Evolutionary conservation across 2,329 filamentous ascomycete species (phyloP), one percentile per base, ranked within the genome.

Genomic region (Verticillium klebahnii): DNA sequence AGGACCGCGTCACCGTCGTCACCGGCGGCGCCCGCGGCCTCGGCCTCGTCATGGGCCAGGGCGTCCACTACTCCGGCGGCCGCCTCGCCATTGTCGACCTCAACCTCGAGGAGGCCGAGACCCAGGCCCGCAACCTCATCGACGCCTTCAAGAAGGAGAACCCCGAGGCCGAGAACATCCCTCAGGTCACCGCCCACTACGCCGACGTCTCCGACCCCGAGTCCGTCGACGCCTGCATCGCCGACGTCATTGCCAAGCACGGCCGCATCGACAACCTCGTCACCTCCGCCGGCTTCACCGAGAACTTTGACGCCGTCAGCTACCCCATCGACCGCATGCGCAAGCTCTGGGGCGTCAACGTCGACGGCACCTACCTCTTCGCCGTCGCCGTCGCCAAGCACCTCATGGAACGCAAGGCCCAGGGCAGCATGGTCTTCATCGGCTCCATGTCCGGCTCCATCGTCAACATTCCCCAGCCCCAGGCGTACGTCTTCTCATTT

Each of bases 211-310:
- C 92, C 31, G 86, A 90, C 69, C 89, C 89, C 25, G 85, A 88
- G 57, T 94, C 91, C 7, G 93, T 97, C 65, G 88, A 90, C 62
- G 76, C 80, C 36, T 90, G 90, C 68, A 83, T 97, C 67, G 79
- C 82, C 40, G 89, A 92, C 64, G 84, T 94, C 67, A 73, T 94
- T 58, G 69, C 80, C 57, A 77, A 84, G 63, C 93, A 97, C 73
- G 89, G 89, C 76, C 89, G 90, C 75, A 92, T 97, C 69, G 93
- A 97, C 78, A 89, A 92, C 76, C 85, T 98, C 31, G 93, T 98
- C 69, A 97, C 94, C 31, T 96, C 92, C n/a, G 94, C 94, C 58
- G 94, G 94, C 56, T 97, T 98, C 79, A 95, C 92, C 15, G 94
- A 97, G 80, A 97, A 97, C 80, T 96, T 93, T 72, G 90, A 96